A percentile compares a stretch with the other conserved stretches of the same genome.
Conservation (phyloP, 208 protist species). For the Porcisia deanei region DNA sequence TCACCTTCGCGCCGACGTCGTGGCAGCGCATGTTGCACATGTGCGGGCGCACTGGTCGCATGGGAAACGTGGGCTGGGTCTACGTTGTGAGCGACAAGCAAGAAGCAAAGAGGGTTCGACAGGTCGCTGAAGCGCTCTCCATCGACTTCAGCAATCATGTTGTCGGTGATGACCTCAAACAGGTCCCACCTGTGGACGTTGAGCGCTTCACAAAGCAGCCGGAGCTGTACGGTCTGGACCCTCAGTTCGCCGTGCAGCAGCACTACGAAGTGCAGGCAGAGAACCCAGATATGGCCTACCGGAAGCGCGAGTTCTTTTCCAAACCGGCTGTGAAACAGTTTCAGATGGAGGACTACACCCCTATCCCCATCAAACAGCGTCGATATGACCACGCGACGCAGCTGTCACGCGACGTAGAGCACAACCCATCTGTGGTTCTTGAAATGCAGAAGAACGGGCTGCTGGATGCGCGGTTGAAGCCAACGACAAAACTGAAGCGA, state of each 20-base stretch:
- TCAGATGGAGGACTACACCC: slow-evolving; percentile 86
- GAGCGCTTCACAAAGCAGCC: slow-evolving; percentile 70
- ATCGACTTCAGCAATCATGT: slow-evolving; percentile 73
- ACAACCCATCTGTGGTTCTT: slow-evolving; percentile 52
- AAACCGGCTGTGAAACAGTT: slow-evolving; percentile 61
- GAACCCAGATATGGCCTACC: slow-evolving; percentile 72
- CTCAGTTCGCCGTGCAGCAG: slow-evolving; percentile 77
- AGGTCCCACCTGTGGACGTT: slow-evolving; percentile 36
- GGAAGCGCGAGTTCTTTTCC: slow-evolving; percentile 77
- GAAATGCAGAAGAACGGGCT: slow-evolving; percentile 53
- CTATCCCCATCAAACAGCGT: slow-evolving; percentile 49
- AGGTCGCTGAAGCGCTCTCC: slow-evolving; percentile 57
- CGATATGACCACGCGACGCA: slow-evolving; percentile 55
- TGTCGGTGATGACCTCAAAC: slow-evolving; percentile 40
- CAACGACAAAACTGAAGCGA: slow-evolving; percentile 45
- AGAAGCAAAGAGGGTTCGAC: slow-evolving; percentile 53
- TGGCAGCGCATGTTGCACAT: slow-evolving; percentile 81
- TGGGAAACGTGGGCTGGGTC: slow-evolving; percentile 86
- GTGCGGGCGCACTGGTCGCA: slow-evolving; percentile 69
- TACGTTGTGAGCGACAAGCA: slow-evolving; percentile 73
- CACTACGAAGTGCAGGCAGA: slow-evolving; percentile 80
- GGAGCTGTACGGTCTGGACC: slow-evolving; percentile 77
- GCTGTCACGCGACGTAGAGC: slow-evolving; percentile 55
- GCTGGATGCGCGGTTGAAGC: slow-evolving; percentile 47
- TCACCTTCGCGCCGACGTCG: slow-evolving; percentile 74